Conservation (phyloP, 1,284 basidiomycete species). For the Moesziomyces globuligerus region DNA sequence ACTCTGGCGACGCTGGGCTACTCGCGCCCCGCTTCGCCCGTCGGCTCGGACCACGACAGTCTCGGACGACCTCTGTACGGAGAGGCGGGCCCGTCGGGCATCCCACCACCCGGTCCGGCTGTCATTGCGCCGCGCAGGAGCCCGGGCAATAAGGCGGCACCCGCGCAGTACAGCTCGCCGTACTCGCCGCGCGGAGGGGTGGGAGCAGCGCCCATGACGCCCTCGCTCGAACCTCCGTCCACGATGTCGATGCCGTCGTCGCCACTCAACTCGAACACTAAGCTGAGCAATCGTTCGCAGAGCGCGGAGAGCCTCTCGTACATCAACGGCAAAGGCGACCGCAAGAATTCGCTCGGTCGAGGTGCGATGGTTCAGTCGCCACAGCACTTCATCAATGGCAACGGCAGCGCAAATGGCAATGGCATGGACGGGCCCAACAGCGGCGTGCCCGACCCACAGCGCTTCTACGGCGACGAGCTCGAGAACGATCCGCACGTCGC, state of each 20-base stretch:
- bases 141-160: constrained; percentile 25
- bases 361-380: constrained; percentile 1
- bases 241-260: constrained; percentile 38
- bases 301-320: constrained; percentile 53
- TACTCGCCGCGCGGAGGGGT: constrained; percentile 17
- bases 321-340: constrained; percentile 36
- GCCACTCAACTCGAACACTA: constrained; percentile 19
- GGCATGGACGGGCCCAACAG: constrained; percentile 8
- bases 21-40: constrained; percentile 53
- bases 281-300: constrained; percentile 50
- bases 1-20: constrained; percentile 59
- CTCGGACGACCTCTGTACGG: constrained; percentile 34
- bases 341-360: constrained; percentile 19
- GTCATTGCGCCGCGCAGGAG: constrained; percentile 39
- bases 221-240: constrained; percentile 14
- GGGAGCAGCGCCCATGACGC: constrained; percentile 13
- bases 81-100: constrained; percentile 40
- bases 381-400: constrained; percentile 20
- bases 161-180: constrained; percentile 47
- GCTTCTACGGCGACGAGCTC: constrained; percentile 32
- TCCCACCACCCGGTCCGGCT: constrained; percentile 44
- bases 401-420: constrained; percentile 13
- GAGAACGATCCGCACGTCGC: constrained; percentile 31
- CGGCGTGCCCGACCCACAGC: constrained; percentile 14
- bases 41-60: constrained; percentile 41